Conservation (phyloP, 495 filamentous ascomycete species). For the Penicillium pulvis region DNA sequence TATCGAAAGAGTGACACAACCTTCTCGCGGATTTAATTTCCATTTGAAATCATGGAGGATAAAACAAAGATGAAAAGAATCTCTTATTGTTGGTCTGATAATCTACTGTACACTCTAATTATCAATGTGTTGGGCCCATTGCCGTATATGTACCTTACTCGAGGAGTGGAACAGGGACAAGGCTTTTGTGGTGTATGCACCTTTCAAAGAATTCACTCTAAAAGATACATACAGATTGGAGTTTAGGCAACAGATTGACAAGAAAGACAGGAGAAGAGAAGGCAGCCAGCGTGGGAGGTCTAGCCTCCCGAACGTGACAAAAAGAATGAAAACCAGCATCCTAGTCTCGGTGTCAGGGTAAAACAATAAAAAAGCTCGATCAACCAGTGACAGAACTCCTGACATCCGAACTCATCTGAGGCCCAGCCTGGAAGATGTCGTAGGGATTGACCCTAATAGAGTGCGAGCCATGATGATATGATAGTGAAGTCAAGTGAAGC, state of each 20-base stretch:
- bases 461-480: slow-evolving; percentile 16
- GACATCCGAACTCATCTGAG: slow-evolving; percentile 39
- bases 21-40: neutral
- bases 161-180: neutral
- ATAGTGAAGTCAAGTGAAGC: slow-evolving; percentile 4
- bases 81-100: neutral
- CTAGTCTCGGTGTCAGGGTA: slow-evolving; percentile 28
- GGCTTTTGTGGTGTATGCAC: slow-evolving; percentile 18
- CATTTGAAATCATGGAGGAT: neutral
- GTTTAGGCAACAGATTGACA: slow-evolving; percentile 21
- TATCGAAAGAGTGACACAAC: neutral
- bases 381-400: slow-evolving; percentile 33
- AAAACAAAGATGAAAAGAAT: neutral
- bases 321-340: slow-evolving; percentile 26
- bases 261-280: slow-evolving; percentile 27
- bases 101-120: neutral
- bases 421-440: slow-evolving; percentile 41
- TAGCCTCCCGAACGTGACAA: slow-evolving; percentile 26
- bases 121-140: neutral
- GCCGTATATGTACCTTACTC: slow-evolving; percentile 4
- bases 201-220: slow-evolving; percentile 19
- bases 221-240: slow-evolving; percentile 31
- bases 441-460: slow-evolving; percentile 55
- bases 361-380: slow-evolving; percentile 22
- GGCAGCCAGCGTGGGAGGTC: slow-evolving; percentile 25